Conservation (phyloP, 139 green algal species). For the Eudorina sp. region DNA sequence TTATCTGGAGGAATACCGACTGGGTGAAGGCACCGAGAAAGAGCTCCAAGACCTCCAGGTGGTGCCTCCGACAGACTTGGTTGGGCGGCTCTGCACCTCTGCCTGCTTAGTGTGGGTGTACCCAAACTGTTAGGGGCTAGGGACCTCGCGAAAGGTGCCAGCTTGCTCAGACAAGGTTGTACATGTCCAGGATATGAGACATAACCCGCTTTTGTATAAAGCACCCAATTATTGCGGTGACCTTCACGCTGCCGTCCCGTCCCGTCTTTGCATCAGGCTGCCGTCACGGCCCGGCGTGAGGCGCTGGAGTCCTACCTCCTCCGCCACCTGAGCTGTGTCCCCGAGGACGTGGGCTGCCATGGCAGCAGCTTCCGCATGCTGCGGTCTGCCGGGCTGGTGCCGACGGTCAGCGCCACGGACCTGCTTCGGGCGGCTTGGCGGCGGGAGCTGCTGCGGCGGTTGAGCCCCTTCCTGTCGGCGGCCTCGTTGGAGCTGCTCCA, state of each 20-base stretch:
- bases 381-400: neutral
- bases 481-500: constrained; percentile 30
- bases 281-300: neutral
- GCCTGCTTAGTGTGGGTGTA: no score
- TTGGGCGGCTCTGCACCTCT: no score
- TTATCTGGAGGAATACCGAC: neutral
- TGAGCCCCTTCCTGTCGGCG: constrained; percentile 62
- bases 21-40: no score
- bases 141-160: no score
- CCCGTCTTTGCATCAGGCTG: neutral
- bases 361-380: constrained; percentile 47
- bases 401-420: constrained; percentile 30
- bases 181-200: no score
- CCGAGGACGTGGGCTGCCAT: constrained; percentile 7
- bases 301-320: constrained; percentile 45
- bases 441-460: neutral
- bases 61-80: no score
- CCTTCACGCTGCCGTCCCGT: no score
- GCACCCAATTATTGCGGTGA: no score
- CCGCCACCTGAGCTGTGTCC: constrained; percentile 30
- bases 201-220: no score
- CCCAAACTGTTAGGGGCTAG: no score
- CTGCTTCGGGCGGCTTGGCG: constrained; percentile 36
- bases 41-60: no score
- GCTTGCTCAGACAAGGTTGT: no score